Base-by-base conservation (phyloP, 2,329 filamentous ascomycete species). In the Biscogniauxia mediterranea region DNA sequence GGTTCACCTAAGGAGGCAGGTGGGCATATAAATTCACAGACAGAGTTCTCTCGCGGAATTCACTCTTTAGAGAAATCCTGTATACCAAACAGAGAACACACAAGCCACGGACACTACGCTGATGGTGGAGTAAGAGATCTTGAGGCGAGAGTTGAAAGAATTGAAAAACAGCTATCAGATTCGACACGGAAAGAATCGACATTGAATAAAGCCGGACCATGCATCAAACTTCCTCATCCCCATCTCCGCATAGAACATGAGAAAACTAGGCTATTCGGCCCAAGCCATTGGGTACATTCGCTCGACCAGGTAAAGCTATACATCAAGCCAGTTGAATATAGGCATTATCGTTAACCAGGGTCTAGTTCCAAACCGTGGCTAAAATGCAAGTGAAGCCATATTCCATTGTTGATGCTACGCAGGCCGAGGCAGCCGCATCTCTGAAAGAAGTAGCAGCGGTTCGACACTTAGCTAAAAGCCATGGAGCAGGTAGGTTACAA, bases 241-340 rank as follows among this genome's bases (percentile, higher is more conserved):
- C 56, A 67, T 60, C 61, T 68, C 19, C 64, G 66, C 2, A 55
- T 59, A 23, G 66, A 66, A 42, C 49, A 57, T 23, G 66, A 64
- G 28, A 69, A 69, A 28, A 69, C 67, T 1, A 55, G 66, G 49
- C 23, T 68, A 13, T 69, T 69, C 46, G 67, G 67, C 20, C 64
- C 66, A 52, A 57, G 57, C 5, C 67, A 69, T 52, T 69, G 67
- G 67, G 56, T 65, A 38, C 66, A 68, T 38, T 66, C 63, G 11
- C 58, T 68, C 4, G 63, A 66, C 8, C 64, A 66, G 58, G 66
- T 68, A 65, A 13, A 9, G 7, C 1, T 11, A 46, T 21, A 20
- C 11, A 42, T 1, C 7, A 11, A 17, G 13, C 7, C 3, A 25
- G 8, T 9, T 13, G 20, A 25, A 17, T n/a, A 5, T 54, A 21